A percentile compares a stretch with the other conserved stretches of the same genome.
Conservation (phyloP, 140 eudicot species). For the Erigeron philadelphicus region DNA sequence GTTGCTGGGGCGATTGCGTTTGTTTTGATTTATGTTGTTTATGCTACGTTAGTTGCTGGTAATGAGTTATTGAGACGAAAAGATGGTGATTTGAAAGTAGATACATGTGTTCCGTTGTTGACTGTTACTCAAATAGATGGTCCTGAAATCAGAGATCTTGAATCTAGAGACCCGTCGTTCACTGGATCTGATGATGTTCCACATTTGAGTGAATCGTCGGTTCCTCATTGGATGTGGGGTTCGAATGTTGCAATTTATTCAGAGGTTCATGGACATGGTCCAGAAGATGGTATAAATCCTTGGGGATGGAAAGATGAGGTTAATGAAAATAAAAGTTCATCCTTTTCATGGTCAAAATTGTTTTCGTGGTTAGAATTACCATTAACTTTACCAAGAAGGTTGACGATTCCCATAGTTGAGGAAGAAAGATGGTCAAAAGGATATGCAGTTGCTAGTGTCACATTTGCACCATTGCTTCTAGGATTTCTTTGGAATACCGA, state of each 20-base stretch:
- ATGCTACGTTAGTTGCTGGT: constrained; percentile 51
- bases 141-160: constrained; percentile 32
- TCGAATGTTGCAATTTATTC: constrained; percentile 58
- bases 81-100: constrained; percentile 26
- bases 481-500: constrained; percentile 51
- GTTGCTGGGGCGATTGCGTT: constrained; percentile 60
- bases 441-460: constrained; percentile 62
- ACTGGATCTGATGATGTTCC: constrained; percentile 41
- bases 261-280: constrained; percentile 28
- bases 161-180: constrained; percentile 24
- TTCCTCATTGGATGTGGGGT: constrained; percentile 80
- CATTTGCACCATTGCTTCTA: constrained; percentile 64
- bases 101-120: constrained; percentile 39
- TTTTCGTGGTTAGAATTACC: constrained; percentile 54
- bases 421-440: constrained; percentile 75
- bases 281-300: constrained; percentile 27
- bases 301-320: constrained; percentile 65
- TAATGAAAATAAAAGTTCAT: constrained; percentile 22
- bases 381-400: constrained; percentile 52
- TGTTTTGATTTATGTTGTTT: constrained; percentile 56
- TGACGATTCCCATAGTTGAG: constrained; percentile 73
- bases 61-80: constrained; percentile 41
- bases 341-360: constrained; percentile 40
- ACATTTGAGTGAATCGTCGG: constrained; percentile 28
- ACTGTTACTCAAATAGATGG: constrained; percentile 30